These are phyloP conservation scores for Pedinophyceae sp. DNA, from an alignment of 139 green algal species.

Conservation along the genomic window DNA sequence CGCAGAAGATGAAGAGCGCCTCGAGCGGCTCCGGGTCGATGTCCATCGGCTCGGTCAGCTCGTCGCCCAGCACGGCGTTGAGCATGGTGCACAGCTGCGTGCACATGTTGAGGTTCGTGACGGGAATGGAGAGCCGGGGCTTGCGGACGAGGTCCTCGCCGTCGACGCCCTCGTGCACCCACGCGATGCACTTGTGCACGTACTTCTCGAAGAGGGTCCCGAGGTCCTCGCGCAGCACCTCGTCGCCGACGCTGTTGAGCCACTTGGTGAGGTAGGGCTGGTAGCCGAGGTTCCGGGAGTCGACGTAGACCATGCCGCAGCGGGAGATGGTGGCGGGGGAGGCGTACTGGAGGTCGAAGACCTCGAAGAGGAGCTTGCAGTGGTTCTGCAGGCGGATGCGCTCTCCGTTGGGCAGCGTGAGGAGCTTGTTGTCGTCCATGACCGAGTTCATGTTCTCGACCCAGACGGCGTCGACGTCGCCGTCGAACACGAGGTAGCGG, in stretches of 20 bases:
- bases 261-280: constrained; percentile 56
- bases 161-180: constrained; percentile 54
- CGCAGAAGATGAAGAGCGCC: constrained; percentile 53
- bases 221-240: constrained; percentile 29
- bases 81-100: constrained; percentile 61
- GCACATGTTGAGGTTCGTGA: constrained; percentile 69
- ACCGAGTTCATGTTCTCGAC: constrained; percentile 82
- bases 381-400: constrained; percentile 60
- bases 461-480: constrained; percentile 72
- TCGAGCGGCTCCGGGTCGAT: constrained; percentile 34
- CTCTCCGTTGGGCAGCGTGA: constrained; percentile 71
- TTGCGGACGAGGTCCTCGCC: constrained; percentile 44
- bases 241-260: constrained; percentile 26
- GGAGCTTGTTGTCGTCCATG: constrained; percentile 80
- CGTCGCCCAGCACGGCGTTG: constrained; percentile 27
- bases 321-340: constrained; percentile 53
- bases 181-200: constrained; percentile 39
- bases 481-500: constrained; percentile 62
- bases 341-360: constrained; percentile 41
- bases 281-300: constrained; percentile 71
- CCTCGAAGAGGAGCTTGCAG: constrained; percentile 68
- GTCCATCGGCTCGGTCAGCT: constrained; percentile 23
- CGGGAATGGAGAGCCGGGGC: constrained; percentile 40
- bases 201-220: constrained; percentile 63
- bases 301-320: constrained; percentile 83